phyloP scores from a whole-genome alignment of 176 grass and related monocot species.

The Microstegium vimineum region DNA sequence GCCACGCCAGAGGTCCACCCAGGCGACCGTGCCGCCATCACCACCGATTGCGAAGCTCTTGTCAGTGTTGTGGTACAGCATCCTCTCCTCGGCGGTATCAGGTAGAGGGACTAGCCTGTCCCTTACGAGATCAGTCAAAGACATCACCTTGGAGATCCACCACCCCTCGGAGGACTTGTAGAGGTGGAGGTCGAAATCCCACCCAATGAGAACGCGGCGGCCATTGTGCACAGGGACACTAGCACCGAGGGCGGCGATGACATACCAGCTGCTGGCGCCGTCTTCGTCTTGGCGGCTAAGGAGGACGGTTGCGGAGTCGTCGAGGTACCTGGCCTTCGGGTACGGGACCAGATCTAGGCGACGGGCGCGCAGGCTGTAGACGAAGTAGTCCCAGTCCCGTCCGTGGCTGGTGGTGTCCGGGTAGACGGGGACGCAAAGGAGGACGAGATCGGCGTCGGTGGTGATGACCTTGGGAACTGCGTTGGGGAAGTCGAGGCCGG shows the following conservation, averaged over 20 bases:
- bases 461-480: background rate
- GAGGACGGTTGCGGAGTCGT: background rate
- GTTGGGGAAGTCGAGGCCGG: background rate
- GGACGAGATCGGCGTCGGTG: background rate
- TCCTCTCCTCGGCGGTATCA: too few relatives aligned
- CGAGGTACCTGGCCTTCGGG: background rate
- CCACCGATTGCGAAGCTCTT: background rate
- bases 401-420: background rate
- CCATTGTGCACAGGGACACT: background rate
- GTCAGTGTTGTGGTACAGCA: background rate
- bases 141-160: background rate
- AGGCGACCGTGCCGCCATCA: background rate
- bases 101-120: background rate
- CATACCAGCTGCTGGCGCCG: background rate
- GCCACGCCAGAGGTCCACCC: background rate
- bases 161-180: background rate
- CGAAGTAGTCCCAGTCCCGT: constrained; percentile 17
- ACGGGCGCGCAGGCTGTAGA: constrained; percentile 3
- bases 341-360: background rate
- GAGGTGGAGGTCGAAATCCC: background rate
- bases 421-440: background rate
- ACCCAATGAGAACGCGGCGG: background rate
- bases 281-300: background rate
- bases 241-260: background rate
- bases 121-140: background rate